Base-by-base conservation (phyloP, 805 yeast genomes). In the Cyberlindnera maritima region DNA sequence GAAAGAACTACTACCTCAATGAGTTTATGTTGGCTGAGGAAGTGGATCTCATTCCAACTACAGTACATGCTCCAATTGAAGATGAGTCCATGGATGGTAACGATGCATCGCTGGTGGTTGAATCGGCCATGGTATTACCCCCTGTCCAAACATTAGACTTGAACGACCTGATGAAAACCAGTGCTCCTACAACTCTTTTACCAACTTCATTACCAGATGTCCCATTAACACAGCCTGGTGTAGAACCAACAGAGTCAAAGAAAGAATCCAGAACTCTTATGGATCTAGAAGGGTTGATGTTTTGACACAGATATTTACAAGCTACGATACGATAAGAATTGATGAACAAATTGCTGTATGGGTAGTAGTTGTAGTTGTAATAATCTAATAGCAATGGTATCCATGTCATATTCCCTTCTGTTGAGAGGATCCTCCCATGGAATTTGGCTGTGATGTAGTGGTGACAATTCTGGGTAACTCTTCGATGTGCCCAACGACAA, bases 401-500 rank as follows among this genome's bases (percentile, higher is more conserved):
- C n/a, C n/a, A n/a, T 18, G n/a, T n/a, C 21, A 21, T 4, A 15
- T 20, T 17, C 9, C 18, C 25, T 14, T 15, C 25, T 21, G 19
- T 21, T 43, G 41, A 1, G 17, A 13, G 11, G 35, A 32, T 25
- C 25, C 25, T 21, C 8, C 9, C 25, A 21, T 21, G 25, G 25
- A n/a, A n/a, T n/a, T n/a, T n/a, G n/a, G n/a, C n/a, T n/a, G 12
- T 15, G 31, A 32, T 6, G 39, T 25, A 4, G 52, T 41, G 3
- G 50, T 58, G 12, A 68, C 60, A 18, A 83, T 72, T 60, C 81
- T 83, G 7, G 94, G 95, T 48, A 87, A 67, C 43, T 77, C 76
- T 51, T 80, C 81, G 43, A 92, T 86, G 54, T 87, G 88, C 48
- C 78, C 80, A 39, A 88, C 72, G 28, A 94, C 82, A 64, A 85